Evolutionary conservation across 164 flowering plant genomes (phyloP), one percentile per base, ranked within the genome.

Genomic region (Saururus chinensis): DNA sequence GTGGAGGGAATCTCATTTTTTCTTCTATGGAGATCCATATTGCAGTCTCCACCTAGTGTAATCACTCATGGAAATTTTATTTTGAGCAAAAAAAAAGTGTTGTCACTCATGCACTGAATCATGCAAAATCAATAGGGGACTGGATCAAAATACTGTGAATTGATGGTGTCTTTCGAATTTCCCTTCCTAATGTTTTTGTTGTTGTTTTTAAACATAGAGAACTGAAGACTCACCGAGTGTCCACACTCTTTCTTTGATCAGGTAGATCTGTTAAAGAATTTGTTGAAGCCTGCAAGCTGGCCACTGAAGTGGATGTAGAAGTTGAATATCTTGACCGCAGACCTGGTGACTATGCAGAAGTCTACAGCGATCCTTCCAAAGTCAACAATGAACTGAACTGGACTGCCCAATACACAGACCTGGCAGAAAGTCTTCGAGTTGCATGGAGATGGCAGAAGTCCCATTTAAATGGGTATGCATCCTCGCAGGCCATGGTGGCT

Each of bases 231-330:
- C 9, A 2, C 11, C 21, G 6, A 12, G n/a, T 37, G 10, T 40
- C 26, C n/a, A 19, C n/a, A 7, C 19, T 40, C 45, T 37, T 35
- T 56, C 14, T 56, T 56, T 14, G 37, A 30, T 30, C 95, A 92
- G 98, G 98, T 72, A 75, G 97, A 69, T 93, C 99, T 19, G 99
- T 93, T 5, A 93, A 87, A 76, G 99, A 93, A 72, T 93, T 93
- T 73, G 99, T 88, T 55, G 91, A 88, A 60, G 99, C 97, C 5
- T 87, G 97, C 60, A 93, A 88, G 74, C 84, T 82, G 76, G 99
- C 96, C 8, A 90, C 97, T 0, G 95, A 88, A 19, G 81, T 68
- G 14, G 62, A 85, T 52, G 81, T 93, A 63, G 81, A 85, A 61
- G 87, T 90, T 0, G 87, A 90, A 0, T 90, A 65, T 68, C 80